phyloP scores from a whole-genome alignment of 768 basidiomycete genomes.

The Hygrocybe punicea region DNA sequence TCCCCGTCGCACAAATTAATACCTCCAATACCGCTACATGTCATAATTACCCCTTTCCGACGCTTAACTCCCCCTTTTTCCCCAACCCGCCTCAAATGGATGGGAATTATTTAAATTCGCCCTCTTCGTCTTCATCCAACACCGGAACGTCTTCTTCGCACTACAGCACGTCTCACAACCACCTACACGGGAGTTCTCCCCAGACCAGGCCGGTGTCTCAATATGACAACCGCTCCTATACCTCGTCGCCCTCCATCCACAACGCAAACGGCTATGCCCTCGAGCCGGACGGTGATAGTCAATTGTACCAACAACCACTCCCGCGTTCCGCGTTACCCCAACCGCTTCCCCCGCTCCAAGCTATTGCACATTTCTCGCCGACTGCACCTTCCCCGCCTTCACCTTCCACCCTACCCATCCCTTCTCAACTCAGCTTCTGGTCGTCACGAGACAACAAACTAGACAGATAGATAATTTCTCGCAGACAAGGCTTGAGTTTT shows the following conservation, averaged over 20 bases:
- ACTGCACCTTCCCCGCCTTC: conserved; percentile 13
- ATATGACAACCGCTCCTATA: conserved; percentile 20
- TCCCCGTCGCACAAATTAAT: conserved; percentile 3
- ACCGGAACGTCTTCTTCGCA: conserved; percentile 26
- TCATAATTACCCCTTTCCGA: conserved; percentile 43
- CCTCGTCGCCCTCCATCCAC: conserved; percentile 27
- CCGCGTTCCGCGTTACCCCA: conserved; percentile 14
- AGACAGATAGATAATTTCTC: not conserved
- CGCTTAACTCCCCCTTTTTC: conserved; percentile 57
- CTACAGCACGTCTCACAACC: conserved; percentile 18
- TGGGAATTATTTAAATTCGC: conserved; percentile 30
- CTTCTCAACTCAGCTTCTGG: conserved; percentile 19
- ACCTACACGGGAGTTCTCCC: not conserved
- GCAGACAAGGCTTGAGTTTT: not conserved
- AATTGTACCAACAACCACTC: conserved; percentile 14
- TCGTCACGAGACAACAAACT: conserved; percentile 16
- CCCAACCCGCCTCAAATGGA: conserved; percentile 38
- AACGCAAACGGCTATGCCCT: conserved; percentile 26
- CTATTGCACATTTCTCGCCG: conserved; percentile 20
- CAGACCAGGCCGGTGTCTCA: not conserved
- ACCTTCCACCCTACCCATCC: conserved; percentile 10
- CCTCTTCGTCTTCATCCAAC: conserved; percentile 31
- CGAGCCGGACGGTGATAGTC: conserved; percentile 14
- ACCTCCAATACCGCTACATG: not conserved
- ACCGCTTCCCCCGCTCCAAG: conserved; percentile 10